These are phyloP conservation scores for Aristolochia californica DNA, from an alignment of 164 flowering plant species.

Conservation along the genomic window DNA sequence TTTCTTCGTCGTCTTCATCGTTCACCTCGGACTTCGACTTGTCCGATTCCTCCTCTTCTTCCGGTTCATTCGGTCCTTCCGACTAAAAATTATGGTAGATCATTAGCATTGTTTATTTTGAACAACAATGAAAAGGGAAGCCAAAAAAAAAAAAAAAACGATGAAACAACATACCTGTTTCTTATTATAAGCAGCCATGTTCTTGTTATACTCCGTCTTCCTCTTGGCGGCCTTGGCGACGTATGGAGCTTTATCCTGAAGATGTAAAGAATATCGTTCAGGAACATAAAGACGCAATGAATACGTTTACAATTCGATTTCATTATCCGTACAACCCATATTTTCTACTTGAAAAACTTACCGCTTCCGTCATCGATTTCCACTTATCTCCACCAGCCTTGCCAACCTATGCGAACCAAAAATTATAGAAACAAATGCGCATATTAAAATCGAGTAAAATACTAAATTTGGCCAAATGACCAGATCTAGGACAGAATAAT, in stretches of 20 bases:
- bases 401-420: conserved; percentile 45
- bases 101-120: too few relatives aligned
- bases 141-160: background rate
- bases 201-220: conserved; percentile 66
- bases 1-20: conserved; percentile 62
- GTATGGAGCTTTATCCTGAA: conserved; percentile 77
- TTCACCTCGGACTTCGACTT: conserved; percentile 72
- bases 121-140: background rate
- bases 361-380: conserved; percentile 56
- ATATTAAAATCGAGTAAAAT: too few relatives aligned
- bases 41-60: conserved; percentile 54
- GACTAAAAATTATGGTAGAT: conserved; percentile 13
- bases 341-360: conserved; percentile 15
- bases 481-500: conserved; percentile 4
- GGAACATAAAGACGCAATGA: too few relatives aligned
- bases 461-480: background rate
- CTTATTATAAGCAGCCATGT: conserved; percentile 68
- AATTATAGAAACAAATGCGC: background rate
- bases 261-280: too few relatives aligned
- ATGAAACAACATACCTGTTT: conserved; percentile 33
- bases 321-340: too few relatives aligned
- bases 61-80: conserved; percentile 23
- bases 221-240: conserved; percentile 57
- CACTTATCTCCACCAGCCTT: conserved; percentile 85
- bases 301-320: too few relatives aligned